Evolutionary conservation across 192 early-diverging fungal genomes (phyloP).

Genomic region (Coemansia sp.): DNA sequence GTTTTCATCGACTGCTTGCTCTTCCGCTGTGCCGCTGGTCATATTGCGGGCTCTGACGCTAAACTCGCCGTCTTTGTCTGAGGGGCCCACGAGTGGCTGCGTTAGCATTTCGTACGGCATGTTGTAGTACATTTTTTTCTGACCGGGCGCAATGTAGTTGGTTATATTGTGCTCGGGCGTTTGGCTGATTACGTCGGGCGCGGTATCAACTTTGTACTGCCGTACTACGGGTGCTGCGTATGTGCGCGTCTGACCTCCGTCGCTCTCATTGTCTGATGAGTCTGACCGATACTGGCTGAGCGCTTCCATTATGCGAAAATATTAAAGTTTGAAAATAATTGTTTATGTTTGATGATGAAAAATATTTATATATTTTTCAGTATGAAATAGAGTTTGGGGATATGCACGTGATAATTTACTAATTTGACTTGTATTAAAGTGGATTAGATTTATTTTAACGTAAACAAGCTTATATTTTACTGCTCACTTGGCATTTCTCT

Average conservation of each 20-base stretch:
- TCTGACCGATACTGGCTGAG: constrained; percentile 38
- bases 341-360: too few species aligned
- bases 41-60: constrained; percentile 8
- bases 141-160: constrained; percentile 16
- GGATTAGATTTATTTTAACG: too few species aligned
- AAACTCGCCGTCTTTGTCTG: constrained; percentile 25
- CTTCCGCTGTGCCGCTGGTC: constrained; percentile 21
- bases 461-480: too few species aligned
- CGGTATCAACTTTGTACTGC: constrained; percentile 39
- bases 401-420: too few species aligned
- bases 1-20: constrained; percentile 32
- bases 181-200: constrained; percentile 24
- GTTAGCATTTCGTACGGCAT: constrained; percentile 22
- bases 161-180: constrained; percentile 6
- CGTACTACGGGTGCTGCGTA: constrained; percentile 24
- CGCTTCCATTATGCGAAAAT: constrained; percentile 19
- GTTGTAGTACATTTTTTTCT: constrained; percentile 26
- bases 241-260: neutral
- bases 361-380: too few species aligned
- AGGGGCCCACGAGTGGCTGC: constrained; percentile 32
- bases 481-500: too few species aligned
- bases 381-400: too few species aligned
- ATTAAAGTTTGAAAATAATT: neutral
- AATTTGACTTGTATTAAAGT: too few species aligned
- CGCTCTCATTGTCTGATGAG: constrained; percentile 32